These are phyloP conservation scores for Raddia distichophylla DNA, from an alignment of 176 grass and related monocot species.

Conservation along the genomic window DNA sequence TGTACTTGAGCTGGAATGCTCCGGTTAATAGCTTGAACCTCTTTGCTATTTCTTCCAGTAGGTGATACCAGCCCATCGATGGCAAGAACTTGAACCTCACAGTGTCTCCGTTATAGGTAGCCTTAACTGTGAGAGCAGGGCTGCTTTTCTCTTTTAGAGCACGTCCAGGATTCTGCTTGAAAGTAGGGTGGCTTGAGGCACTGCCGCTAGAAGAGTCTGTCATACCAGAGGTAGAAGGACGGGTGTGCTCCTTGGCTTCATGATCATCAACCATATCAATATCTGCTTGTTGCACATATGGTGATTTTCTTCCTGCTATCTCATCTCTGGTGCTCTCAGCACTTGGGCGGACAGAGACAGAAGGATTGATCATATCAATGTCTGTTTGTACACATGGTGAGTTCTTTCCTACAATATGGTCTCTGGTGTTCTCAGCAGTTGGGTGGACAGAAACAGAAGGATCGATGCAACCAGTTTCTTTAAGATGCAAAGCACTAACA, in stretches of 20 bases:
- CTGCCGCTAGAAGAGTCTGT: slow-evolving; percentile 82
- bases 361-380: slow-evolving; percentile 33
- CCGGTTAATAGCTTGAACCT: slow-evolving; percentile 70
- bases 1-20: slow-evolving; percentile 84
- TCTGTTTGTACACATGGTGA: slow-evolving; percentile 38
- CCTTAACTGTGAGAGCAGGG: slow-evolving; percentile 69
- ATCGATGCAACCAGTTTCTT: slow-evolving; percentile 1
- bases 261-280: slow-evolving; percentile 42
- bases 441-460: background rate
- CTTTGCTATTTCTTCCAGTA: slow-evolving; percentile 79
- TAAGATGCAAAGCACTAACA: background rate
- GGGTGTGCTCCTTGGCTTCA: slow-evolving; percentile 45
- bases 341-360: background rate
- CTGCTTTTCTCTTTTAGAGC: slow-evolving; percentile 16
- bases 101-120: slow-evolving; percentile 75
- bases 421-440: background rate
- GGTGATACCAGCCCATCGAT: slow-evolving; percentile 56
- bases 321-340: background rate
- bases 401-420: slow-evolving; percentile 34
- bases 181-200: slow-evolving; percentile 70
- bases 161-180: slow-evolving; percentile 49
- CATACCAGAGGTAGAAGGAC: slow-evolving; percentile 71
- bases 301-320: slow-evolving; percentile 24
- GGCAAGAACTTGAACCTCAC: slow-evolving; percentile 85
- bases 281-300: slow-evolving; percentile 39